Evolutionary conservation across 2,329 filamentous ascomycete genomes (phyloP).

Genomic region (Passalora sequoiae): DNA sequence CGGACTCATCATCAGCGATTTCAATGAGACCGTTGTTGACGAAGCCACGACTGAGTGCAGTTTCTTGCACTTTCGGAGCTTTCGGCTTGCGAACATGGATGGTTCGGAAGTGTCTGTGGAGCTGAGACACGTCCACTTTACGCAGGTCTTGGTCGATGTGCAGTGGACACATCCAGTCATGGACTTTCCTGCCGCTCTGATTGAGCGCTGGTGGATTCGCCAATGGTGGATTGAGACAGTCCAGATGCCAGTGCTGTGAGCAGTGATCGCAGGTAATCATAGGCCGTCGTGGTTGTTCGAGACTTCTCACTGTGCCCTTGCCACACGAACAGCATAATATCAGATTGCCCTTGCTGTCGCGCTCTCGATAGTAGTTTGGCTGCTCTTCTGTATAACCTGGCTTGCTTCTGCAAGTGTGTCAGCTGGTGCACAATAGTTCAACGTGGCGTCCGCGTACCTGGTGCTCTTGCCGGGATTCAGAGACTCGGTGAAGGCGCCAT

Average conservation of each 20-base stretch:
- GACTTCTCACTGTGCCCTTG: conserved; percentile 47
- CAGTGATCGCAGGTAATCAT: conserved; percentile 87
- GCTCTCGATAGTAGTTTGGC: conserved; percentile 35
- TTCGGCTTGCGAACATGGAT: conserved; percentile 49
- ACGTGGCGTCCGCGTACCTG: conserved; percentile 42
- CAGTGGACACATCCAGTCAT: conserved; percentile 81
- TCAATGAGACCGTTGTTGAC: conserved; percentile 47
- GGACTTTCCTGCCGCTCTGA: conserved; percentile 51
- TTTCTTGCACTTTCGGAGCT: conserved; percentile 45
- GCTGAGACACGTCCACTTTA: conserved; percentile 45
- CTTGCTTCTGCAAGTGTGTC: conserved; percentile 18
- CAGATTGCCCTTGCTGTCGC: conserved; percentile 66
- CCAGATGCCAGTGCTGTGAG: conserved; percentile 78
- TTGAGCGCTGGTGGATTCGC: conserved; percentile 65
- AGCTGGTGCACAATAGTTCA: not conserved
- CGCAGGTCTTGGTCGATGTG: conserved; percentile 73
- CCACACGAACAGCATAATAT: conserved; percentile 76
- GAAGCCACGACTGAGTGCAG: conserved; percentile 56
- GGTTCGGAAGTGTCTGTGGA: conserved; percentile 28
- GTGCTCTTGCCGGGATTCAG: conserved; percentile 48
- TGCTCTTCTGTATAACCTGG: conserved; percentile 43
- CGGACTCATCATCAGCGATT: conserved; percentile 39
- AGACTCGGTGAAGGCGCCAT: conserved; percentile 76
- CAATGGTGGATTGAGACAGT: conserved; percentile 81
- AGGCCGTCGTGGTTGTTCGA: conserved; percentile 48